These are phyloP conservation scores for Coniferiporia weirii DNA, from an alignment of 1,284 basidiomycete genomes.

Conservation along the genomic window DNA sequence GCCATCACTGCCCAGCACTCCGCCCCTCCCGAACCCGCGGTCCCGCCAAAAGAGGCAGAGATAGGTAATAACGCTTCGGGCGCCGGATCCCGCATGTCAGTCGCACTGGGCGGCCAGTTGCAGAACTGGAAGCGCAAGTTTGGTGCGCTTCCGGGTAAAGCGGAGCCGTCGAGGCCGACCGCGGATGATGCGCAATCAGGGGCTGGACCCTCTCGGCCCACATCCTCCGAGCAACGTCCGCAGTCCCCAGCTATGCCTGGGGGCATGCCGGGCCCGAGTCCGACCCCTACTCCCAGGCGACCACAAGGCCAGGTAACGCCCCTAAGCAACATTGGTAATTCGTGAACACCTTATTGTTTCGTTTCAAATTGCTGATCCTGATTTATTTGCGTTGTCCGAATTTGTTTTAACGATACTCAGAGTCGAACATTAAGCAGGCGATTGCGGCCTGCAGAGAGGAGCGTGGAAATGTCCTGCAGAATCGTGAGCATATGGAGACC, in stretches of 20 bases:
- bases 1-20: background rate
- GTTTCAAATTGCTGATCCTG: too few relatives aligned
- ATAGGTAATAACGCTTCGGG: background rate
- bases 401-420: conserved; percentile 29
- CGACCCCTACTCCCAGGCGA: conserved; percentile 16
- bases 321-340: conserved; percentile 53
- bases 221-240: background rate
- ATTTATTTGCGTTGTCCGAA: background rate
- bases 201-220: background rate
- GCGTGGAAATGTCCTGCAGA: conserved; percentile 54
- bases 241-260: conserved; percentile 14
- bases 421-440: conserved; percentile 69
- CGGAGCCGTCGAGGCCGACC: background rate
- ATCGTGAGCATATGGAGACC: conserved; percentile 61
- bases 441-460: conserved; percentile 75
- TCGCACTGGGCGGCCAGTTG: conserved; percentile 20
- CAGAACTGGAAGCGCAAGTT: conserved; percentile 29
- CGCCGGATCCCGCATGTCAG: conserved; percentile 8
- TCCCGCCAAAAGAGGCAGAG: background rate
- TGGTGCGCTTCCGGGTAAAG: conserved; percentile 1
- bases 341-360: background rate
- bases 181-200: background rate
- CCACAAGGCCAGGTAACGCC: conserved; percentile 44
- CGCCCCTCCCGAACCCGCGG: background rate
- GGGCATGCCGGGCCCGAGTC: conserved; percentile 4